Evolutionary conservation across 2,329 filamentous ascomycete genomes (phyloP), one percentile per base, ranked within the genome.

Genomic region (Alternaria ethzedia): DNA sequence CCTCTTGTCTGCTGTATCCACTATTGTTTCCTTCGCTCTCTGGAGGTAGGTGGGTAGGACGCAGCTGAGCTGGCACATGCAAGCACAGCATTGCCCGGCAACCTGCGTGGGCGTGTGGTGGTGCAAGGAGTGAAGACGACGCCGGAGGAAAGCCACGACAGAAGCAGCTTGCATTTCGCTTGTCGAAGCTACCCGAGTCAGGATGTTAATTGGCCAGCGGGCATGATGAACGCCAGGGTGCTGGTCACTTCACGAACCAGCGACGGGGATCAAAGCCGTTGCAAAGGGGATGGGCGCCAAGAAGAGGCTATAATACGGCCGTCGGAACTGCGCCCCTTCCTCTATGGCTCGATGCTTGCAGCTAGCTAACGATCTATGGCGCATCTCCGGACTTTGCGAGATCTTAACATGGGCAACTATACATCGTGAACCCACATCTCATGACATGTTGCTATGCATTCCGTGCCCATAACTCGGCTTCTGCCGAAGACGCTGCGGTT

Each of bases 191-290:
- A 11, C 28, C 49, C 49, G 49, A 52, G 49, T 41, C 49, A 52
- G 49, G 13, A 17, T 52, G 20, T 6, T 25, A 23, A 41, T 52
- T 52, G 49, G 49, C 36, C 28, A 21, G 28, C 32, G 30, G 32
- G 30, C 49, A 52, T 52, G 49, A 52, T 52, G 49, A 36, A 52
- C 28, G 49, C 49, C 49, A 52, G 49, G 49, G 49, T 52, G 20
- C 28, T 25, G 49, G 28, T 41, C 30, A 52, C 49, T 25, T 52
- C 30, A 32, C 20, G 28, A 36, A 52, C 28, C 49, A 52, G 49
- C 49, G 49, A n/a, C 30, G 49, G 49, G 49, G 45, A 52, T 15
- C 49, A 52, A 30, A 30, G 49, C 49, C 49, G 30, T 52, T 52
- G 30, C 49, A 52, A 52, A 41, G 49, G 49, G 49, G 49, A 52